These are phyloP conservation scores for Scenedesmus sp. DNA, from an alignment of 163 green algal species.

Conservation along the genomic window DNA sequence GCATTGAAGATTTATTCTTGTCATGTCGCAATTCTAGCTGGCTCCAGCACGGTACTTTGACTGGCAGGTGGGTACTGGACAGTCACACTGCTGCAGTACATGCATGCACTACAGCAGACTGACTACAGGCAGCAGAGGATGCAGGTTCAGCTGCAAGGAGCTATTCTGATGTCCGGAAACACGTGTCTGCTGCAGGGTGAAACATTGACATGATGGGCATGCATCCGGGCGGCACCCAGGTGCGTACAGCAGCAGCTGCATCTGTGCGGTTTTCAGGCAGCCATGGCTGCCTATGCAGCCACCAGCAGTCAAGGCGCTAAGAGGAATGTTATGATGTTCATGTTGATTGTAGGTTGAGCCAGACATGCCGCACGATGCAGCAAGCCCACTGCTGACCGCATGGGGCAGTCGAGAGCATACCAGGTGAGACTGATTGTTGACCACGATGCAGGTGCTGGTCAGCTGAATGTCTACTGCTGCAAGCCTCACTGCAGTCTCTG, in stretches of 20 bases:
- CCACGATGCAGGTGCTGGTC: background rate
- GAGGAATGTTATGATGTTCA: background rate
- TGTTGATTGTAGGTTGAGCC: background rate
- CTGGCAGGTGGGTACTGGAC: background rate
- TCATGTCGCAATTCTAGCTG: background rate
- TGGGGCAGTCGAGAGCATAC: conserved; percentile 37
- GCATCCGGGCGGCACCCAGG: background rate
- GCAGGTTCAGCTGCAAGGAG: background rate
- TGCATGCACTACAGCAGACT: background rate
- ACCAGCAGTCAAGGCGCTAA: background rate
- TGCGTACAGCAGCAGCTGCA: background rate
- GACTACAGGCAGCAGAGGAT: background rate
- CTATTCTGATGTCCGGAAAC: background rate
- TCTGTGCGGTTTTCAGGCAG: background rate
- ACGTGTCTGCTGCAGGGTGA: background rate
- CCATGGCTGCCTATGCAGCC: background rate
- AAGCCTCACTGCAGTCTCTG: too few relatives aligned
- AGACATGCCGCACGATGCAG: background rate
- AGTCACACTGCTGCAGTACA: background rate
- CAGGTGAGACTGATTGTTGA: background rate
- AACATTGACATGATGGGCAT: background rate
- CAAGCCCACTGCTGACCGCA: background rate
- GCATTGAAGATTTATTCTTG: background rate
- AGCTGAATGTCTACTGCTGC: background rate
- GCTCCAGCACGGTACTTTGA: background rate